These are phyloP conservation scores for Puccinia brachypodii DNA, from an alignment of 1,284 basidiomycete species.

Conservation along the genomic window DNA sequence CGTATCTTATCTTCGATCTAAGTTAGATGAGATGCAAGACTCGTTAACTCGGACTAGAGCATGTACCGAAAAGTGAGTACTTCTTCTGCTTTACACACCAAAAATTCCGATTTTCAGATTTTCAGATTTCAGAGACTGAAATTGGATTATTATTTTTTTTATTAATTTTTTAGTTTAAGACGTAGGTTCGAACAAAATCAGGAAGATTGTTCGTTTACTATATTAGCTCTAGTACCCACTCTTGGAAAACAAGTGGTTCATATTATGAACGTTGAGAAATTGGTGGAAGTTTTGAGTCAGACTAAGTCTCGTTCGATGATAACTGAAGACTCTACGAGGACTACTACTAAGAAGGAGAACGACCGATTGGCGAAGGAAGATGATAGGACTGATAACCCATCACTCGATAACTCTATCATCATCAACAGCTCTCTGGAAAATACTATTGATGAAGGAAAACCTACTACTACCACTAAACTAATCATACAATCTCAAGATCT, in stretches of 20 bases:
- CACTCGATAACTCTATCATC: neutral
- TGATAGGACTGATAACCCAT: no score
- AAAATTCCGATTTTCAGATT: neutral
- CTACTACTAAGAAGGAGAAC: no score
- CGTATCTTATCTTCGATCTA: slow-evolving; percentile 67
- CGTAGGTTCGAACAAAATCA: slow-evolving; percentile 77
- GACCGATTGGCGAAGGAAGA: no score
- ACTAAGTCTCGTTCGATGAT: slow-evolving; percentile 24
- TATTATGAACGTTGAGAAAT: slow-evolving; percentile 77
- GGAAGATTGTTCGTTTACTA: slow-evolving; percentile 76
- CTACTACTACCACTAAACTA: slow-evolving; percentile 56
- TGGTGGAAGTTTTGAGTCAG: slow-evolving; percentile 59
- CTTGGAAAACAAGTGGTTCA: slow-evolving; percentile 70
- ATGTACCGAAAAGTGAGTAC: slow-evolving; percentile 72
- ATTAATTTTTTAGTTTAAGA: slow-evolving; percentile 64
- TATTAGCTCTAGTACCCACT: slow-evolving; percentile 75
- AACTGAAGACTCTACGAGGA: no score
- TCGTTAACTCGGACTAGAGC: slow-evolving; percentile 66
- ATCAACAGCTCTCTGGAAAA: neutral
- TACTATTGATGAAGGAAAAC: neutral
- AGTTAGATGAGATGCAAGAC: slow-evolving; percentile 71
- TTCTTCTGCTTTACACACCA: neutral
- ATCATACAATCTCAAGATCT: slow-evolving; percentile 61
- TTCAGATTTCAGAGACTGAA: no score
- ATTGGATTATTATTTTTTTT: no score